A percentile compares a stretch with the other conserved stretches of the same genome.
Evolutionary conservation across 2,329 filamentous ascomycete genomes (phyloP).

Genomic region (Exophiala alcalophila): DNA sequence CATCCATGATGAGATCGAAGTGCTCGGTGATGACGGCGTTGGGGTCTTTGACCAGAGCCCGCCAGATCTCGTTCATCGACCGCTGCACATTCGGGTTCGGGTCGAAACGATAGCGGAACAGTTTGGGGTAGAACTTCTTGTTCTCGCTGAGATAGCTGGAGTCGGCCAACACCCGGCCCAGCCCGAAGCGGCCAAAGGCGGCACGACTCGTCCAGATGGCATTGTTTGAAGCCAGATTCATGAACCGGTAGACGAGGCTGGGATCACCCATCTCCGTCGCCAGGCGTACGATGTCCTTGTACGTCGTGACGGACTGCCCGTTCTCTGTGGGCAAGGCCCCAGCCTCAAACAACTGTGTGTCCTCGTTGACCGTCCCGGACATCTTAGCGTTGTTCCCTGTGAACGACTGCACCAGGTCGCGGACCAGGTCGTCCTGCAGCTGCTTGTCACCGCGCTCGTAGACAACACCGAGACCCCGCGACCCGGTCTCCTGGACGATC

Average conservation of each 20-base stretch:
- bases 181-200: conserved; percentile 88
- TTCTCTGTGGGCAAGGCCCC: conserved; percentile 87
- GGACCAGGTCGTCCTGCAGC: conserved; percentile 77
- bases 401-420: conserved; percentile 84
- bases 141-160: conserved; percentile 74
- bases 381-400: conserved; percentile 71
- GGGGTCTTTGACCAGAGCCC: conserved; percentile 86
- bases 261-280: conserved; percentile 97
- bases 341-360: conserved; percentile 90
- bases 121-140: conserved; percentile 90
- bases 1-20: conserved; percentile 85
- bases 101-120: conserved; percentile 92
- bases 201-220: conserved; percentile 97
- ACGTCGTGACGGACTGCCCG: conserved; percentile 84
- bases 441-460: conserved; percentile 86
- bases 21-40: conserved; percentile 71
- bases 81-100: conserved; percentile 88
- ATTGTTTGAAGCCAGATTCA: conserved; percentile 93
- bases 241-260: conserved; percentile 95
- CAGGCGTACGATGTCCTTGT: conserved; percentile 93
- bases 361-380: conserved; percentile 74
- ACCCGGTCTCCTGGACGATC: conserved; percentile 92
- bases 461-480: conserved; percentile 82
- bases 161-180: conserved; percentile 87
- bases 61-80: conserved; percentile 99